A percentile compares a stretch with the other conserved stretches of the same genome.
phyloP scores from a whole-genome alignment of 257 asterid species.

The Solanum chmielewskii region DNA sequence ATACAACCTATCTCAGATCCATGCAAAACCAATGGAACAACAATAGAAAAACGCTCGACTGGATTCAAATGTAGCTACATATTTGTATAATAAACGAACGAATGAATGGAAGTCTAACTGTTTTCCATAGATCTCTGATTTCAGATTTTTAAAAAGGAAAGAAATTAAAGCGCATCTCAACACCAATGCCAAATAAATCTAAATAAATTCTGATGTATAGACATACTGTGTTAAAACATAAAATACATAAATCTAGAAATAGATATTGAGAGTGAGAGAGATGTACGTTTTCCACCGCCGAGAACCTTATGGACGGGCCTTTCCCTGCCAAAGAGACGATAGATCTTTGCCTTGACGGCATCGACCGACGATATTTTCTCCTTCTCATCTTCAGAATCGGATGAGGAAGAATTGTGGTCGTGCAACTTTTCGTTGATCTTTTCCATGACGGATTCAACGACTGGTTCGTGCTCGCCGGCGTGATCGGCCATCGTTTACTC shows the following conservation, averaged over 20 bases:
- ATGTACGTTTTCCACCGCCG: conserved; percentile 90
- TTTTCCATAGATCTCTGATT: not conserved
- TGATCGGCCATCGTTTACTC: conserved; percentile 57
- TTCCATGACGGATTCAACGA: conserved; percentile 51
- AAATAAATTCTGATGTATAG: not conserved
- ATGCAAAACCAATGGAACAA: not conserved
- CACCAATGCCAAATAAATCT: not conserved
- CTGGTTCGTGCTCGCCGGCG: conserved; percentile 41
- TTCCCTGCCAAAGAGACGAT: conserved; percentile 86
- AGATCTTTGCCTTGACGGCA: conserved; percentile 55
- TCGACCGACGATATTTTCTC: conserved; percentile 32
- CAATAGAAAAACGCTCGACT: not conserved
- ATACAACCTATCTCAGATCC: not conserved
- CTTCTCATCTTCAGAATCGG: conserved; percentile 58
- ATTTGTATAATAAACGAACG: not conserved
- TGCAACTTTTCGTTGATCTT: conserved; percentile 62
- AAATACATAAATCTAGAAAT: not conserved
- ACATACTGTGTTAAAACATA: not conserved
- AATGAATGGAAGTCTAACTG: not conserved
- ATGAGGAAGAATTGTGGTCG: conserved; percentile 59
- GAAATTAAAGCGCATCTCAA: not conserved
- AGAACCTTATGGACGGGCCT: conserved; percentile 72
- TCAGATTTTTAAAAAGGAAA: not conserved
- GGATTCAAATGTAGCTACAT: not conserved
- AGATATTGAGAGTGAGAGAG: not conserved